A percentile compares a stretch with the other conserved stretches of the same genome.
These are phyloP conservation scores for Lachnellula occidentalis DNA, from an alignment of 2,329 filamentous ascomycete genomes.

Conservation along the genomic window DNA sequence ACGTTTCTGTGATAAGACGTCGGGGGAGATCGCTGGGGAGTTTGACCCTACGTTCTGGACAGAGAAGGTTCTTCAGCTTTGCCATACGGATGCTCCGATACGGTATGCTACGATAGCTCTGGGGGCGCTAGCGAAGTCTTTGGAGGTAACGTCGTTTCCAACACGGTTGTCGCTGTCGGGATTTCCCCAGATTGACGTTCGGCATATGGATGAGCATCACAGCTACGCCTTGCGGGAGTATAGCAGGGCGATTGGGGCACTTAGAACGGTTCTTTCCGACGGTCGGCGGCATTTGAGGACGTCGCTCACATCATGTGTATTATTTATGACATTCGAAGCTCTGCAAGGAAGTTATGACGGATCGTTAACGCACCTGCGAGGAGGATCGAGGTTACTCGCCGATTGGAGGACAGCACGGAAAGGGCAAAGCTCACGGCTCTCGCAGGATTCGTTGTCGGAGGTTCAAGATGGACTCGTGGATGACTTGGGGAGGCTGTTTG, in stretches of 20 bases:
- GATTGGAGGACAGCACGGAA: slow-evolving; percentile 29
- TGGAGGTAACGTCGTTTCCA: slow-evolving; percentile 28
- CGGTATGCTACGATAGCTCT: slow-evolving; percentile 28
- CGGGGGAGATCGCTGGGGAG: slow-evolving; percentile 26
- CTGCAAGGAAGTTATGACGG: slow-evolving; percentile 30
- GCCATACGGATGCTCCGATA: slow-evolving; percentile 28
- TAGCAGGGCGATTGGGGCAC: slow-evolving; percentile 26
- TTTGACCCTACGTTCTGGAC: slow-evolving; percentile 31
- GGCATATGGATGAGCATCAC: slow-evolving; percentile 29
- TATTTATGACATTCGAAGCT: slow-evolving; percentile 31
- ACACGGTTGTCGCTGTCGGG: slow-evolving; percentile 27
- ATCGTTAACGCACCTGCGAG: slow-evolving; percentile 28
- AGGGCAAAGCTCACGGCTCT: slow-evolving; percentile 26
- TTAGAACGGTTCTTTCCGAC: slow-evolving; percentile 25
- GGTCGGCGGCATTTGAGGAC: slow-evolving; percentile 29
- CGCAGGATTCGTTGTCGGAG: slow-evolving; percentile 30
- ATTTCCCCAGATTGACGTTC: slow-evolving; percentile 29
- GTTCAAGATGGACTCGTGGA: slow-evolving; percentile 30
- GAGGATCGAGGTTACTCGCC: slow-evolving; percentile 27
- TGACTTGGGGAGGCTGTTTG: slow-evolving; percentile 30
- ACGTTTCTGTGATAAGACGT: slow-evolving; percentile 30
- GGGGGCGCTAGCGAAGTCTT: slow-evolving; percentile 27
- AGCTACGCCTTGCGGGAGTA: slow-evolving; percentile 28
- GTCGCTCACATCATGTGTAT: slow-evolving; percentile 27
- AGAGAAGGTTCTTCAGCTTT: slow-evolving; percentile 30